These are phyloP conservation scores for Phylloporus sp. DNA, from an alignment of 1,284 basidiomycete species.

Conservation along the genomic window DNA sequence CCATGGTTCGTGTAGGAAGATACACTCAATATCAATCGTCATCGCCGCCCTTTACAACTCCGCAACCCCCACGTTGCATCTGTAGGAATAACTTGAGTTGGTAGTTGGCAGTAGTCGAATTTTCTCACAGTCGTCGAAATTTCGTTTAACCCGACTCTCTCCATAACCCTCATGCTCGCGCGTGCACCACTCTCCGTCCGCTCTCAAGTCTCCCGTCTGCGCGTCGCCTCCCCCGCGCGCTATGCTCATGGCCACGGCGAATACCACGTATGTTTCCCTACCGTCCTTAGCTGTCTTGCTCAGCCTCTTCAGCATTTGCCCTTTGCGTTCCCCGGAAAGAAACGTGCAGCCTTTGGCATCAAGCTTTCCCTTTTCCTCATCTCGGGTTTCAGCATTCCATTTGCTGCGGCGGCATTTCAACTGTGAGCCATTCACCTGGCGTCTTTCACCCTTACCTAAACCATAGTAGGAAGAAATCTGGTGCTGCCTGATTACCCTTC, in stretches of 20 bases:
- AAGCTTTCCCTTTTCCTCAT: slow-evolving; percentile 61
- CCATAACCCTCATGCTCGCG: slow-evolving; percentile 39
- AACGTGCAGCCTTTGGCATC: slow-evolving; percentile 52
- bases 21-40: too few species aligned
- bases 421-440: slow-evolving; percentile 52
- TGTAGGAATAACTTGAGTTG: too few species aligned
- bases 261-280: slow-evolving; percentile 57
- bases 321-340: slow-evolving; percentile 65
- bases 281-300: not conserved
- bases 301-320: slow-evolving; percentile 63
- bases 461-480: slow-evolving; percentile 41
- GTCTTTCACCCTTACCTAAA: slow-evolving; percentile 12
- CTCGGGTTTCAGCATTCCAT: slow-evolving; percentile 68
- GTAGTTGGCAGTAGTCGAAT: not conserved
- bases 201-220: slow-evolving; percentile 44
- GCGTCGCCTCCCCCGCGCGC: slow-evolving; percentile 34
- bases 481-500: slow-evolving; percentile 21
- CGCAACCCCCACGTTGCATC: too few species aligned
- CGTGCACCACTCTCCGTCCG: slow-evolving; percentile 45
- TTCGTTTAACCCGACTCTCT: slow-evolving; percentile 16
- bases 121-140: slow-evolving; percentile 26
- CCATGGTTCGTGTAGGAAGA: slow-evolving; percentile 41
- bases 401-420: slow-evolving; percentile 64
- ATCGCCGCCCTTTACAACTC: slow-evolving; percentile 10
- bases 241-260: slow-evolving; percentile 52